Conservation (phyloP, 306 rosid genomes). For the Aeschynomene evenia region DNA sequence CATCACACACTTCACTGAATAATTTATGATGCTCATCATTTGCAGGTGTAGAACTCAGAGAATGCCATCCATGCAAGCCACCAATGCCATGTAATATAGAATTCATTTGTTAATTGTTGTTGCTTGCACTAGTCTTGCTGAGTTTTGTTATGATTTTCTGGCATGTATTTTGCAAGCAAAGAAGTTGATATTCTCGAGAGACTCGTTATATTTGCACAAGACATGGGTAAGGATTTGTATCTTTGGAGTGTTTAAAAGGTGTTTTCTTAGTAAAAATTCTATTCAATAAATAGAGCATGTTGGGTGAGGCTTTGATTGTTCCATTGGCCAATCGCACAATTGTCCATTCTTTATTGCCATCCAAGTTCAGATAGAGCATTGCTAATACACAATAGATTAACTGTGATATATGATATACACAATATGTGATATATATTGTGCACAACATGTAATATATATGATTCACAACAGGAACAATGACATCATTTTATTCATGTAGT, state of each 20-base stretch:
- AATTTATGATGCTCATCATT: conserved; percentile 20
- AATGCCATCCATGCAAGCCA: conserved; percentile 54
- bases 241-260: conserved; percentile 25
- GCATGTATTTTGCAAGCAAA: conserved; percentile 33
- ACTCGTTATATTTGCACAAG: conserved; percentile 32
- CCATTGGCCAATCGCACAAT: background rate
- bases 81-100: conserved; percentile 51
- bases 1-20: conserved; percentile 13
- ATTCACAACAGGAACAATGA: too few species aligned
- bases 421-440: too few species aligned
- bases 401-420: too few species aligned
- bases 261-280: conserved; percentile 27
- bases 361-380: background rate
- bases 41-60: conserved; percentile 83
- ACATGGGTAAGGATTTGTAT: conserved; percentile 28
- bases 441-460: too few species aligned
- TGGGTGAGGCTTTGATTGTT: conserved; percentile 29
- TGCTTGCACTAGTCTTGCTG: conserved; percentile 26
- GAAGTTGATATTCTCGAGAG: conserved; percentile 15
- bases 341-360: background rate
- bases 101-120: conserved; percentile 25
- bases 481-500: too few species aligned
- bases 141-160: conserved; percentile 31
- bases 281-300: conserved; percentile 20
- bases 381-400: too few species aligned